Evolutionary conservation across 306 rosid genomes (phyloP).

Genomic region (Corylus heterophylla): DNA sequence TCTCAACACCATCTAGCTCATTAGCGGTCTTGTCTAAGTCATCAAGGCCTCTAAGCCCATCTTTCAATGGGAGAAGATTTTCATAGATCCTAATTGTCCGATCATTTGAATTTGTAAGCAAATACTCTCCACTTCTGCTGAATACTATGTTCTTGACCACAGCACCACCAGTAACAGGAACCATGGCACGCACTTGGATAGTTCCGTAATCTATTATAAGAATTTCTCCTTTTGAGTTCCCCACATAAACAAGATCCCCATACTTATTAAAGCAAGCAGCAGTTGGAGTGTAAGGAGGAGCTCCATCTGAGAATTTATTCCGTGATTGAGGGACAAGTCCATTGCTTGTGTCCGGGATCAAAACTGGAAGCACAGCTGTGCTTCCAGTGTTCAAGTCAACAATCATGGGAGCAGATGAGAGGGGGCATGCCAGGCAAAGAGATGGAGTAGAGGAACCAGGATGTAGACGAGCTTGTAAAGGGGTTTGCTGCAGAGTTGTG

Average conservation of each 20-base stretch:
- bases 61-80: slow-evolving; percentile 78
- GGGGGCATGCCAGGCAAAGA: slow-evolving; percentile 91
- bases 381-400: slow-evolving; percentile 77
- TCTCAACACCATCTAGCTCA: slow-evolving; percentile 61
- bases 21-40: slow-evolving; percentile 38
- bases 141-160: slow-evolving; percentile 85
- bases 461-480: slow-evolving; percentile 87
- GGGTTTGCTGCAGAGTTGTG: slow-evolving; percentile 68
- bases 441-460: slow-evolving; percentile 88
- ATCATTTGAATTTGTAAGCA: slow-evolving; percentile 93
- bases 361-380: slow-evolving; percentile 69
- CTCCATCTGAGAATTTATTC: slow-evolving; percentile 71
- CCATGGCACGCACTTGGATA: slow-evolving; percentile 59
- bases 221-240: slow-evolving; percentile 98
- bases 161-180: slow-evolving; percentile 80
- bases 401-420: slow-evolving; percentile 88
- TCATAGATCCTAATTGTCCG: slow-evolving; percentile 85
- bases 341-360: slow-evolving; percentile 52
- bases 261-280: slow-evolving; percentile 90
- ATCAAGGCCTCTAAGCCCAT: slow-evolving; percentile 59
- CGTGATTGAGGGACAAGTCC: slow-evolving; percentile 60
- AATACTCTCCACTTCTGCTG: slow-evolving; percentile 89
- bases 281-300: slow-evolving; percentile 76
- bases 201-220: slow-evolving; percentile 64
- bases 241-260: slow-evolving; percentile 82